Base-by-base conservation (phyloP, 2,329 filamentous ascomycete species). In the Emergomyces pasteurianus region DNA sequence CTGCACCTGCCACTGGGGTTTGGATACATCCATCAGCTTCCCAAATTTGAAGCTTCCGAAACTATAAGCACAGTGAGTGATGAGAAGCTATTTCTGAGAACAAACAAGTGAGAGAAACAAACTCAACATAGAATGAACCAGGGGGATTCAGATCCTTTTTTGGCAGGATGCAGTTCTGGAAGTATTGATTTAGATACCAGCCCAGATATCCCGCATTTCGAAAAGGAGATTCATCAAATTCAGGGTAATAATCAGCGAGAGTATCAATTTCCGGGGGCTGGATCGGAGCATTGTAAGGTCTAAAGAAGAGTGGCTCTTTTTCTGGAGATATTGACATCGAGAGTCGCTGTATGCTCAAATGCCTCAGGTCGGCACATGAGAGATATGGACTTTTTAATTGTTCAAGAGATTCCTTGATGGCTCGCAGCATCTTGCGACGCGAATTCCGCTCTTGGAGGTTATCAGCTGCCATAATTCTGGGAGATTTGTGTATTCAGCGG, bases 111-210 rank as follows among this genome's bases (percentile, higher is more conserved):
- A n/a, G 50, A 23, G 43, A 52, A 36, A 58, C 57, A 26, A 58
- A 58, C 57, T 58, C 43, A 49, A 64, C 74, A 79, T 58, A 58
- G 56, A 34, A 58, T 58, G 56, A 58, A 58, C 42, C 56, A 36
- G 56, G 42, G 40, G 56, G 56, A 23, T 43, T 58, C 36, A 34
- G 18, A 47, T 58, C 42, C n/a, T n/a, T n/a, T n/a, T n/a, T n/a
- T n/a, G n/a, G n/a, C n/a, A n/a, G n/a, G n/a, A n/a, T n/a, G n/a
- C n/a, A n/a, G n/a, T n/a, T n/a, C 56, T 58, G 56, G 40, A 58
- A 58, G 56, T 58, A 58, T 21, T 58, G 42, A 14, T 58, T 49
- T 58, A 49, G 56, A 47, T 58, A 58, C 56, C 56, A 58, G 40
- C 36, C 26, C 42, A 58, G 42, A 58, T 46, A n/a, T 47, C 34